Evolutionary conservation across 495 filamentous ascomycete genomes (phyloP), one percentile per base, ranked within the genome.

Genomic region (Thozetella sp.): DNA sequence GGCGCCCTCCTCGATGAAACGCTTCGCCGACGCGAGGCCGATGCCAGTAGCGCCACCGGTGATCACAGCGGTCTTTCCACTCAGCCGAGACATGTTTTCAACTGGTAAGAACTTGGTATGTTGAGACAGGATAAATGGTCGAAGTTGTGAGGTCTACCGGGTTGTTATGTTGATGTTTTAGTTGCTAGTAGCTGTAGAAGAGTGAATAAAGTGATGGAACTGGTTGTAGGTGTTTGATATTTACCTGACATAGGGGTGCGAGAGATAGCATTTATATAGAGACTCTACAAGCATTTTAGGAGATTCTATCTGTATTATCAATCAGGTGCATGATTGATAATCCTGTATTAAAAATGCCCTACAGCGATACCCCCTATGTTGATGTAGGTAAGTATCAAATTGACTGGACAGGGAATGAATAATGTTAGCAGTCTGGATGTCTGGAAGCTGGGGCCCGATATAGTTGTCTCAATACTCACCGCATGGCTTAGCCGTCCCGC

Each of bases 31-130:
- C 56, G 69, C 74, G 13, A 65, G 67, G 12, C 76, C 73, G 57
- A 80, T 79, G 23, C 76, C 77, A 12, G 69, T 67, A 0, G 74
- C 73, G 26, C 68, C 71, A 23, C 77, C 75, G 0, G 74, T 79
- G 55, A 80, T 68, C 20, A 78, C 43, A 22, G 63, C 63, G 12
- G 61, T 57, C 61, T 66, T 66, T 22, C 62, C 56, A 22, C 26
- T 52, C 6, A 66, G 60, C 58, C 60, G 53, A 58, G 60, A 58
- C 45, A 63, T 63, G 50, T 61, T 43, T 11, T 26, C 40, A 61
- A 24, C 25, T 59, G 61, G 37, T 61, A 37, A 37, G 30, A 37
- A 37, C 6, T 17, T 37, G 17, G 6, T 17, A 37, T 17, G 9
- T 37, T 37, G 30, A 37, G 30, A 37, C 30, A 9, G 30, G 17